Percentiles rank a stretch among this genome's conserved stretches.
Conservation (phyloP, 495 filamentous ascomycete species). For the Penicillium silybi region DNA sequence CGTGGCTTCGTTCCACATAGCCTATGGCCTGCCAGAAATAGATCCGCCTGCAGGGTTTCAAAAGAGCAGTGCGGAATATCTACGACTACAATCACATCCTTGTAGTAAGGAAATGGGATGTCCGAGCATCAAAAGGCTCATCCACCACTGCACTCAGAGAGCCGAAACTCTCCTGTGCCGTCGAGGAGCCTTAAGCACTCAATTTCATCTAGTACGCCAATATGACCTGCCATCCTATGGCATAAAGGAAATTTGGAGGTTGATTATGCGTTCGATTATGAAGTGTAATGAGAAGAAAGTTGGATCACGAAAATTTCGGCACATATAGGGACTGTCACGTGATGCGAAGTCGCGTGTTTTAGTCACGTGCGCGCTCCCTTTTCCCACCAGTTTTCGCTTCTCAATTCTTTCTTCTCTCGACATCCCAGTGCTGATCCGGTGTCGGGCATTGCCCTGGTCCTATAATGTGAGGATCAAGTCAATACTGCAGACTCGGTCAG, state of each 20-base stretch:
- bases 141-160: slow-evolving; percentile 33
- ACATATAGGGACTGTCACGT: slow-evolving; percentile 14
- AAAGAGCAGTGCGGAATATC: not conserved
- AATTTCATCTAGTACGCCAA: slow-evolving; percentile 49
- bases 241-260: slow-evolving; percentile 41
- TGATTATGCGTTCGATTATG: slow-evolving; percentile 52
- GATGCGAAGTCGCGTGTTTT: not conserved
- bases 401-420: not conserved
- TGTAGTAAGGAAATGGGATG: slow-evolving; percentile 18
- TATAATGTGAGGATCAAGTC: slow-evolving; percentile 15
- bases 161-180: slow-evolving; percentile 24
- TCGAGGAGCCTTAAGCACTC: slow-evolving; percentile 32
- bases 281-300: slow-evolving; percentile 37
- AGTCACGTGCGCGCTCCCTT: slow-evolving; percentile 9
- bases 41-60: not conserved
- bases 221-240: slow-evolving; percentile 52
- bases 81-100: not conserved
- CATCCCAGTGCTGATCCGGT: not conserved
- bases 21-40: not conserved
- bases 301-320: not conserved
- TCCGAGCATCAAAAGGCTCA: slow-evolving; percentile 41
- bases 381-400: not conserved
- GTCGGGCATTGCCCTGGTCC: slow-evolving; percentile 2
- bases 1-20: not conserved
- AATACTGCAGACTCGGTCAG: not conserved